Base-by-base conservation (phyloP, 208 protist genomes). In the Leishmania arabica region DNA sequence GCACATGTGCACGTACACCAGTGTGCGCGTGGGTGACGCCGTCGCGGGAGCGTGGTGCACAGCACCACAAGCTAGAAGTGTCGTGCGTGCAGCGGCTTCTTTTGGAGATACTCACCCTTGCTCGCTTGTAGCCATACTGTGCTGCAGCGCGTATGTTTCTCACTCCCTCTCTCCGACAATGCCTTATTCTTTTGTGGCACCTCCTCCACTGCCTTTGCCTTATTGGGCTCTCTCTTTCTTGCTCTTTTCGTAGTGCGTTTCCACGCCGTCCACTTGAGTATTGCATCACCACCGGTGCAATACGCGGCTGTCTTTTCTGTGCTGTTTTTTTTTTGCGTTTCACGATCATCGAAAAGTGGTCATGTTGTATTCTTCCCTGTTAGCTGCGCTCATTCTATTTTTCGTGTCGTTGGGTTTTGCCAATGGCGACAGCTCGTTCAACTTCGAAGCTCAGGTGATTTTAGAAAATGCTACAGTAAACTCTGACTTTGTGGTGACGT, bases 381-480 rank as follows among this genome's bases (percentile, higher is more conserved):
- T 81, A 40, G 34, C 51, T 3, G 34, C 19, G 73, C 54, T 87
- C 27, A 3, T 68, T 0, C 34, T 81, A 54, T 31, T 72, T 19
- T n/a, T 68, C 21, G 6, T 54, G 40, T 24, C 34, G 11, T 15
- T 24, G 40, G 21, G 40, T n/a, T 40, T 54, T 42, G 56, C 42
- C 19, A 81, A 49, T 3, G 84, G 40, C 15, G 62, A 91, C 27
- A 60, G 80, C n/a, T 79, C 92, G 0, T 54, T 90, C 1, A 69
- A 68, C 31, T 92, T 92, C 64, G 82, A 83, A 51, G 78, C 81
- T 47, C 78, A 88, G 60, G 85, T 95, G 45, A 75, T 88, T 27
- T 77, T 95, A 31, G 49, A 82, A 31, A 80, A 85, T 78, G 86
- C 86, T 24, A 70, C 85, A 40, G 42, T 62, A 2, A 73, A 84